Evolutionary conservation across 495 filamentous ascomycete genomes (phyloP), one percentile per base, ranked within the genome.

Genomic region (Penicillium herquei): DNA sequence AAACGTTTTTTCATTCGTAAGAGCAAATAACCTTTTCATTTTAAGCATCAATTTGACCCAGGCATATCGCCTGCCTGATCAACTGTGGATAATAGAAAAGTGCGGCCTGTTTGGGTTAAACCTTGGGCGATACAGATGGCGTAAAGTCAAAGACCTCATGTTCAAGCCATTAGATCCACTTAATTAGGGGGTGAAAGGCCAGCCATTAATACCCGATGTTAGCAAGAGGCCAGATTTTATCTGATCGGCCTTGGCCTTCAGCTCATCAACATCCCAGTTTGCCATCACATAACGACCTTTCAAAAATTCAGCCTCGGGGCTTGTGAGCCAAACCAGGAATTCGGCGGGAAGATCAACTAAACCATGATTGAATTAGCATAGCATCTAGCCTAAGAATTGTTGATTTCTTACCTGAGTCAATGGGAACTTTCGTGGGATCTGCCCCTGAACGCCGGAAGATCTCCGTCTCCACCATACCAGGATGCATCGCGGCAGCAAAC

Each of bases 251-350:
- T 58, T 59, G 5, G 59, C 63, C 56, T 77, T 73, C 17, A 83
- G 63, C 66, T 84, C 78, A n/a, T 79, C 67, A 9, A 80, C 76
- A 66, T 84, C 80, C 79, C 80, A 83, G 56, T 81, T 80, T 11
- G 70, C 65, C 75, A 76, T 81, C 13, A 79, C 63, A 46, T 70
- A 75, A 43, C 69, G 73, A n/a, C 74, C 75, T 40, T 73, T 76
- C 47, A 83, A 59, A 58, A 82, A 82, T 3, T 50, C 13, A 1
- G 78, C 80, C 53, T 82, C 77, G 4, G 69, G 61, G 39, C 74
- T 76, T 9, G 74, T 66, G 0, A 82, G 67, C 81, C 81, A 84
- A 16, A 83, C 71, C 21, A 52, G 58, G 50, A 81, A 83, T 37
- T 69, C 57, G 0, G 64, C 73, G 0, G 78, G 69, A 2, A 80